These are phyloP conservation scores for Arabis hirsuta DNA, from an alignment of 345 rosid species.

Conservation along the genomic window DNA sequence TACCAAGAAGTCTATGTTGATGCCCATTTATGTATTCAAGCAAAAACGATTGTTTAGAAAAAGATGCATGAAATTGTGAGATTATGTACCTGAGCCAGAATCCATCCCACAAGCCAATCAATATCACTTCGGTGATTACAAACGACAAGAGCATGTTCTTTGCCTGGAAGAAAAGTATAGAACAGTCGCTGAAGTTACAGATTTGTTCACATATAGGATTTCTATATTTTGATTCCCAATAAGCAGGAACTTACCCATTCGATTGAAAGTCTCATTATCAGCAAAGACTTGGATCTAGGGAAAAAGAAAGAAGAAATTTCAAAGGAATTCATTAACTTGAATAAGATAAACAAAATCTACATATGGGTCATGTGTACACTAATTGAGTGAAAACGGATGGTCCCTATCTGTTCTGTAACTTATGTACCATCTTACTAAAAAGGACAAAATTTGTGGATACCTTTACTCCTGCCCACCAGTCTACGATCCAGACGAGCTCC, in stretches of 20 bases:
- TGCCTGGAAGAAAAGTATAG: conserved; percentile 56
- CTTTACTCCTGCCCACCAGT: conserved; percentile 98
- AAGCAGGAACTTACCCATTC: conserved; percentile 65
- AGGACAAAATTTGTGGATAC: conserved; percentile 41
- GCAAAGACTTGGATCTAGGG: conserved; percentile 74
- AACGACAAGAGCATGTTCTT: conserved; percentile 84
- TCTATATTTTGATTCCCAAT: background rate
- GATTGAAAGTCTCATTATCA: conserved; percentile 69
- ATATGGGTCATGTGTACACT: background rate
- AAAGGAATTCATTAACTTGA: conserved; percentile 15
- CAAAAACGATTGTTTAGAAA: background rate
- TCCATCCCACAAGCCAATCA: conserved; percentile 98
- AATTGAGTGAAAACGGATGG: background rate
- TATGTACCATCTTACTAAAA: background rate
- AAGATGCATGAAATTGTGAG: conserved; percentile 14
- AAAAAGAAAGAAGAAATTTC: conserved; percentile 33
- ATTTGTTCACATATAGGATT: background rate
- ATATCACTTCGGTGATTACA: conserved; percentile 91
- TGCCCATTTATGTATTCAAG: conserved; percentile 10
- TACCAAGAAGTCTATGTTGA: conserved; percentile 21
- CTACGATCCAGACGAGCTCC: conserved; percentile 89
- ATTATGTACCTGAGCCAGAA: conserved; percentile 79
- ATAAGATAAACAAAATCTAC: background rate
- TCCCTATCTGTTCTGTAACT: background rate
- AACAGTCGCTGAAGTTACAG: conserved; percentile 13